Base-by-base conservation (phyloP, 805 yeast genomes). In the Candida methanosorbosa region DNA sequence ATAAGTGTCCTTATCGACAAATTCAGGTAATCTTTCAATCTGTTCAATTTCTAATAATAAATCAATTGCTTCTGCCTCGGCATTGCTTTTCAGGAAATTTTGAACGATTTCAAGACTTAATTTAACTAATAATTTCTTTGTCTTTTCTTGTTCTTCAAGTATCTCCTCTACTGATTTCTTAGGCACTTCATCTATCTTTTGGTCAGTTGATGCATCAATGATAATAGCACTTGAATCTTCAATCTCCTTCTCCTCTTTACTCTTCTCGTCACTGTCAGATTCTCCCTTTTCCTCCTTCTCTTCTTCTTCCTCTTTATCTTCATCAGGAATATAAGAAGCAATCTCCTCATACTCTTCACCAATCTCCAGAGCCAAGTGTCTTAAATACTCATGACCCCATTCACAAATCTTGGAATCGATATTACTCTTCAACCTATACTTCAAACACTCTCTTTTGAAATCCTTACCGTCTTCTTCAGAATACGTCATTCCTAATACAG, bases 361-460 rank as follows among this genome's bases (percentile, higher is more conserved):
- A 48, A 92, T 85, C 61, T 92, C 97, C 40, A 92, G 65, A 3
- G 98, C 94, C 50, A 92, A 69, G 62, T 92, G 97, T 54, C 98
- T 87, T 50, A 90, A 76, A 57, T 92, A 92, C 61, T 92, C 99
- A 57, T 92, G 97, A 30, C 98, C 99, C 99, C 98, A 92, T 49
- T 78, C 82, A 34, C 79, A 78, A 41, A 83, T 71, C 3, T 85
- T 70, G 30, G 71, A 58, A 37, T 59, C 61, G 23, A 56, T 42
- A 36, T 47, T 46, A 21, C 70, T 56, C 39, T 65, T 52, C 46
- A 92, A 67, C 52, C 97, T 75, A 61, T 76, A 92, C 52, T 77
- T 79, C 38, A 88, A 68, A 14, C 88, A 78, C 42, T 86, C 95
- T 35, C 81, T 73, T 42, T 78, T 75, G 38, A 50, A 57, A 15